Percentiles rank a stretch among this genome's conserved stretches.
These are phyloP conservation scores for Arachnopeziza araneosa DNA, from an alignment of 2,329 filamentous ascomycete genomes.

Conservation along the genomic window DNA sequence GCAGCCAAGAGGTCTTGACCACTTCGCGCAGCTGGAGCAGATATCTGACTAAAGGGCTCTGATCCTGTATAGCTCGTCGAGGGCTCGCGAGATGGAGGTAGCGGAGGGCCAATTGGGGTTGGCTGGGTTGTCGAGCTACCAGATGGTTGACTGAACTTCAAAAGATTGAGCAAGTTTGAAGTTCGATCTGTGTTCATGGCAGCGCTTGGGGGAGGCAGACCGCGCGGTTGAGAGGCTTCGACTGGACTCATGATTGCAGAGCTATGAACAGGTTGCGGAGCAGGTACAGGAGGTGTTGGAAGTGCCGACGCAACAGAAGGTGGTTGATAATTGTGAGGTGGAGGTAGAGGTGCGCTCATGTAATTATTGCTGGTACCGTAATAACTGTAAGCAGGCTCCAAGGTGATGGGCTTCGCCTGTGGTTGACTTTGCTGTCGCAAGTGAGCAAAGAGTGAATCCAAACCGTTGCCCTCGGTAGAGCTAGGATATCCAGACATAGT, in stretches of 20 bases:
- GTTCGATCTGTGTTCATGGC: constrained; percentile 43
- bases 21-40: constrained; percentile 15
- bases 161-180: constrained; percentile 55
- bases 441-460: constrained; percentile 31
- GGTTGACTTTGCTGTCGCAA: constrained; percentile 24
- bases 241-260: constrained; percentile 56
- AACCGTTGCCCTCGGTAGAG: constrained; percentile 22
- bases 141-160: constrained; percentile 53
- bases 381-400: constrained; percentile 27
- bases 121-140: constrained; percentile 24
- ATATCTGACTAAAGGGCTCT: constrained; percentile 16
- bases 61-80: constrained; percentile 21
- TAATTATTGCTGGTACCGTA: constrained; percentile 24
- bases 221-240: constrained; percentile 35
- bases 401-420: constrained; percentile 18
- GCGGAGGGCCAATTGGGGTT: constrained; percentile 26
- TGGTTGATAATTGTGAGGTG: constrained; percentile 41
- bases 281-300: constrained; percentile 48
- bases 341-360: constrained; percentile 11
- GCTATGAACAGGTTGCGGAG: constrained; percentile 49
- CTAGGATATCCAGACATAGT: constrained; percentile 31
- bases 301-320: constrained; percentile 53
- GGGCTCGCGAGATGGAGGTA: constrained; percentile 25
- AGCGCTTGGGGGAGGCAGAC: constrained; percentile 30
- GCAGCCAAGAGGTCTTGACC: constrained; percentile 29